phyloP scores from a whole-genome alignment of 108 stramenopile genomes.

The Skeletonema marinoi region DNA sequence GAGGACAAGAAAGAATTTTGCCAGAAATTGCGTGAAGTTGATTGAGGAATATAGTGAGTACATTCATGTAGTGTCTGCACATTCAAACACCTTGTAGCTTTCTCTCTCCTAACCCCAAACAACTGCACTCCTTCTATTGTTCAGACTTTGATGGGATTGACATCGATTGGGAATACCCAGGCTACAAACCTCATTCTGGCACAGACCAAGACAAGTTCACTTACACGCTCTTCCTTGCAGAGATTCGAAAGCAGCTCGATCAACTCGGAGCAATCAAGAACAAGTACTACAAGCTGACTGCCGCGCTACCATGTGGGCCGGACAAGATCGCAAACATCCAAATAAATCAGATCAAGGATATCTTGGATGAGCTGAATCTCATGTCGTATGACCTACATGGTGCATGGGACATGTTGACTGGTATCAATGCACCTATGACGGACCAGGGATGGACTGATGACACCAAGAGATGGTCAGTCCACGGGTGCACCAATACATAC shows the following conservation, averaged over 20 bases:
- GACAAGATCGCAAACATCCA: constrained; percentile 38
- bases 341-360: constrained; percentile 15
- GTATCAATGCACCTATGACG: constrained; percentile 43
- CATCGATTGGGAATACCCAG: constrained; percentile 48
- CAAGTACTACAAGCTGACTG: constrained; percentile 37
- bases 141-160: constrained; percentile 42
- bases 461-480: constrained; percentile 13
- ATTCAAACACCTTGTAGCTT: not conserved
- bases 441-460: constrained; percentile 40
- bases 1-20: constrained; percentile 18
- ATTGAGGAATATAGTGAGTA: constrained; percentile 22
- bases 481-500: constrained; percentile 40
- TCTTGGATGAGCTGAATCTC: constrained; percentile 40
- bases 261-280: constrained; percentile 19
- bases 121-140: not conserved
- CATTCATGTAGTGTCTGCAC: not conserved
- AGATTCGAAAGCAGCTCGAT: constrained; percentile 33
- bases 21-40: constrained; percentile 37
- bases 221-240: constrained; percentile 29
- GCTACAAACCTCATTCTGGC: constrained; percentile 31
- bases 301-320: constrained; percentile 45
- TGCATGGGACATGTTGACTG: constrained; percentile 40
- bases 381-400: constrained; percentile 53
- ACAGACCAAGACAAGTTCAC: constrained; percentile 39
- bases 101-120: not conserved